Base-by-base conservation (phyloP, 2,329 filamentous ascomycete species). In the Colletotrichum theobromicola region DNA sequence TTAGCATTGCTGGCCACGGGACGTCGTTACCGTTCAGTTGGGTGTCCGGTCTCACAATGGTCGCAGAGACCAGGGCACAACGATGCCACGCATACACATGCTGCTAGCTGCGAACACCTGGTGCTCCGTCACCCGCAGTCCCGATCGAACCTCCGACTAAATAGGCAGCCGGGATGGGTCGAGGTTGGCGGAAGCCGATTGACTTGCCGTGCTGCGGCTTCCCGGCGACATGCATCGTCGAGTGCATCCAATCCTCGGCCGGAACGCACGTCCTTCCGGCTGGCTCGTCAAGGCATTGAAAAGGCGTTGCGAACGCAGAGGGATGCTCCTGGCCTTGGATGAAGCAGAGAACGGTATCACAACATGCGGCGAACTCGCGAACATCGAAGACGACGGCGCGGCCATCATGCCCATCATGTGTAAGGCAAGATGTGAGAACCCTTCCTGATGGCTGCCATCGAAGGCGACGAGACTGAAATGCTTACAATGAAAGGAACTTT, bases 331-430 rank as follows among this genome's bases (percentile, higher is more conserved):
- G 9, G 92, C 92, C 55, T 84, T 92, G 21, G 90, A 92, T 75
- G 91, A 92, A 78, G 90, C 90, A 0, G 90, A 92, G 80, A 92
- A 90, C 0, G 90, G 88, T 1, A 84, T 92, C 2, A 90, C 90
- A 0, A 84, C 90, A 8, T 88, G 86, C 21, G 90, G 90, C 0
- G 84, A 90, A 18, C 88, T 93, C 83, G 90, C 93, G 77, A 91
- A 90, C 4, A 88, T 92, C 76, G 81, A 90, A 65, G 84, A 90
- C 63, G 88, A 90, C 53, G 87, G 81, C 5, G 83, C 90, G 21
- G 83, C 90, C n/a, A 86, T 94, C 77, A 91, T 93, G 42, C 81
- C 93, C 7, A 89, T 88, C 1, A 82, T 93, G 7, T 90, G 88
- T 76, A 93, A 93, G 80, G 92, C 90, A 21, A 13, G 10, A 0